Evolutionary conservation across 2,329 filamentous ascomycete species (phyloP), one percentile per base, ranked within the genome.

Genomic region (Penicillium sp.): DNA sequence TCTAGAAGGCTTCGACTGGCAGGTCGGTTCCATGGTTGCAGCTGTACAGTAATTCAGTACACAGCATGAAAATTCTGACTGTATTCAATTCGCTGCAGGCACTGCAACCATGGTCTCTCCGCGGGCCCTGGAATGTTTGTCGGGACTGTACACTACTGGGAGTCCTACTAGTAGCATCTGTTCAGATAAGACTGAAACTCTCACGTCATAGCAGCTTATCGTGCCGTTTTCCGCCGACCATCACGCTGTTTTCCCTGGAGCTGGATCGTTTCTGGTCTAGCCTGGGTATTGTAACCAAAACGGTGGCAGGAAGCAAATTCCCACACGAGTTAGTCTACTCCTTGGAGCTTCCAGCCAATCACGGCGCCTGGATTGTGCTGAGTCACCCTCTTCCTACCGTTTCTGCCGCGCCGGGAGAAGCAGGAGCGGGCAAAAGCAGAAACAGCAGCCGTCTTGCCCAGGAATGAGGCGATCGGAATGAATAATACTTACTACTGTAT

Each of bases 1-100:
- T 72, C 69, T 71, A 71, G 69, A 72, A 72, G 61, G 43, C 53
- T 64, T 62, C 54, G 46, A 55, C 54, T 21, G 31, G 14, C 49
- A 28, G 10, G 2, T 23, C 31, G 24, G 51, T 60, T 54, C 64
- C 59, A 58, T 59, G 60, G 59, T 33, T 55, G 53, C 37, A 58
- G 60, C 52, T 60, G 63, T 62, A 46, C 10, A 44, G 36, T 42
- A 28, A 9, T 19, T 28, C 11, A 31, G 52, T 42, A 47, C 45
- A 48, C 33, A 31, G 26, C 47, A 16, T 34, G 28, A 45, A 31
- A 45, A 31, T 29, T 45, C 28, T 45, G 14, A 14, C 24, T 13
- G 34, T 18, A 18, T 37, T 37, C 11, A 24, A 42, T 42, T 42
- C 19, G 24, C 19, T 42, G 21, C 37, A 42, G 53, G 55, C 40